These are phyloP conservation scores for Exophiala dermatitidis DNA, from an alignment of 2,329 filamentous ascomycete genomes.

Conservation along the genomic window DNA sequence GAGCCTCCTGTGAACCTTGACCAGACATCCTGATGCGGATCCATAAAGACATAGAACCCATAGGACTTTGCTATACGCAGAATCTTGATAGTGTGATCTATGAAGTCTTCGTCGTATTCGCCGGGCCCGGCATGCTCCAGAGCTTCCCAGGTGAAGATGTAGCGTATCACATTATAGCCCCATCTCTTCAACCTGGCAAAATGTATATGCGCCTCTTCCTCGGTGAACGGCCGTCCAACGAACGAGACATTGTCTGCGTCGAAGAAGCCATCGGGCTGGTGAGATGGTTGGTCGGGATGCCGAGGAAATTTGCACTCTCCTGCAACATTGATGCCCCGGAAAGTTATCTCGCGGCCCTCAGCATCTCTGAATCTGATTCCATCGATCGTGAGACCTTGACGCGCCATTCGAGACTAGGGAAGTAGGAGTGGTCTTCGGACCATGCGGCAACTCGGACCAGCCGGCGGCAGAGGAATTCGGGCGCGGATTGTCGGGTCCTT, in stretches of 20 bases:
- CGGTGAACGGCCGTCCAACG: slow-evolving; percentile 72
- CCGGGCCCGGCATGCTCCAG: slow-evolving; percentile 88
- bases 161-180: slow-evolving; percentile 94
- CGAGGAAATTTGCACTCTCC: slow-evolving; percentile 86
- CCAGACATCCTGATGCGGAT: slow-evolving; percentile 99
- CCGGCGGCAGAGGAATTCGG: background rate
- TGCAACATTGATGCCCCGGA: slow-evolving; percentile 90
- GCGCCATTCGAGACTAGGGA: slow-evolving; percentile 51
- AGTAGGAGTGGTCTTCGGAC: slow-evolving; percentile 4
- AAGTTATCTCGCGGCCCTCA: slow-evolving; percentile 73
- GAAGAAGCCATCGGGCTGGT: slow-evolving; percentile 73
- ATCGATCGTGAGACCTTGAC: slow-evolving; percentile 73
- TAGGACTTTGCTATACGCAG: slow-evolving; percentile 78
- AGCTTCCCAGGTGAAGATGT: slow-evolving; percentile 98
- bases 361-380: slow-evolving; percentile 76
- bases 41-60: slow-evolving; percentile 96
- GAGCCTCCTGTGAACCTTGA: slow-evolving; percentile 90
- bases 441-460: slow-evolving; percentile 8
- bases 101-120: slow-evolving; percentile 88
- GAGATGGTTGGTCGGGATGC: slow-evolving; percentile 71
- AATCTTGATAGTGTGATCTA: slow-evolving; percentile 80
- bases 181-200: slow-evolving; percentile 79
- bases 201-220: slow-evolving; percentile 75
- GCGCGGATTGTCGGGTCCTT: too few species aligned
- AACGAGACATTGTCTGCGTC: slow-evolving; percentile 89